Evolutionary conservation across 2,329 filamentous ascomycete species (phyloP).

Genomic region (Paraconiothyrium sp.): DNA sequence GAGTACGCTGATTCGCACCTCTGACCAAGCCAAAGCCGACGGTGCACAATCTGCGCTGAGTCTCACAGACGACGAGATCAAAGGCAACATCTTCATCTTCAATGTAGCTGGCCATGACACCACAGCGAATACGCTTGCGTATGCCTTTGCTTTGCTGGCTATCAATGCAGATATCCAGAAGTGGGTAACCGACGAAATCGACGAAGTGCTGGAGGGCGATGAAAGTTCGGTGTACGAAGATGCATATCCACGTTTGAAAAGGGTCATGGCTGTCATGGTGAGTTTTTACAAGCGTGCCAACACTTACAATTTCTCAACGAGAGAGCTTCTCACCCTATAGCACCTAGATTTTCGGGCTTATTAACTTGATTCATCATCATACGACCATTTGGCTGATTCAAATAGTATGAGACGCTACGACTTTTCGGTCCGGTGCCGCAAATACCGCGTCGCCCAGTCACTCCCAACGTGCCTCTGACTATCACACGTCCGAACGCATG

Average conservation of each 20-base stretch:
- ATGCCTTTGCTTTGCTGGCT: slow-evolving; percentile 59
- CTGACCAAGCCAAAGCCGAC: slow-evolving; percentile 15
- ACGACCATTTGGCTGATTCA: slow-evolving; percentile 6
- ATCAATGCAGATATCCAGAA: slow-evolving; percentile 60
- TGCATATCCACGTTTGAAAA: slow-evolving; percentile 55
- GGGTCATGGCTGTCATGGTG: slow-evolving; percentile 61
- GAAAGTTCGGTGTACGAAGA: slow-evolving; percentile 50
- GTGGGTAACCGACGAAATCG: slow-evolving; percentile 63
- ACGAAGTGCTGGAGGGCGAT: slow-evolving; percentile 43
- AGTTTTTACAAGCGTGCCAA: slow-evolving; percentile 10
- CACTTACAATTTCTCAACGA: background rate
- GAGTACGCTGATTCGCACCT: slow-evolving; percentile 37
- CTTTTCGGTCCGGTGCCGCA: slow-evolving; percentile 32
- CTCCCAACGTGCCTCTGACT: slow-evolving; percentile 19
- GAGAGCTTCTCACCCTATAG: no score
- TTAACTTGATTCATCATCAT: background rate
- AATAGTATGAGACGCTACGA: slow-evolving; percentile 41
- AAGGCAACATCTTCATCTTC: slow-evolving; percentile 45
- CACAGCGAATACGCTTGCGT: slow-evolving; percentile 60
- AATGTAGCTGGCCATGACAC: slow-evolving; percentile 44
- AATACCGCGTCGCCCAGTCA: slow-evolving; percentile 24
- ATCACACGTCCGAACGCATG: slow-evolving; percentile 3
- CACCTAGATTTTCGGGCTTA: no score
- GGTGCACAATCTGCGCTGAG: slow-evolving; percentile 11
- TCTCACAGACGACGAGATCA: slow-evolving; percentile 34